Conservation (phyloP, 2,329 filamentous ascomycete genomes). For the Sclerotinia nivalis region DNA sequence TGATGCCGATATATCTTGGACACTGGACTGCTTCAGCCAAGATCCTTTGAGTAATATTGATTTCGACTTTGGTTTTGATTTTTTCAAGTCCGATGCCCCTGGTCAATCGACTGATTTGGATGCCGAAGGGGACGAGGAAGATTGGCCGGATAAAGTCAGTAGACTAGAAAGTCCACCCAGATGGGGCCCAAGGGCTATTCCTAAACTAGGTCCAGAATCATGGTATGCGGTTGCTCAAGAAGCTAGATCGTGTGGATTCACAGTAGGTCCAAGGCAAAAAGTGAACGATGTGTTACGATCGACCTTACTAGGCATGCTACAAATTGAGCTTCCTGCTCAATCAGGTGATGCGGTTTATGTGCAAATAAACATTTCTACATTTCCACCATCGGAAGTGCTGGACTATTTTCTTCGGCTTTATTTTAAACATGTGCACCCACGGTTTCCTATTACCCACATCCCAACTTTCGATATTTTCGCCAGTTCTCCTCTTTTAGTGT, state of each 20-base stretch:
- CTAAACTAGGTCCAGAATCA: slow-evolving; percentile 33
- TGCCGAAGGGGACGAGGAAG: slow-evolving; percentile 36
- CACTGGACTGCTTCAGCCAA: slow-evolving; percentile 30
- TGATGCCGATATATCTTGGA: slow-evolving; percentile 40
- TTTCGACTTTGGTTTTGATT: background rate
- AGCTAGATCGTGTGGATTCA: slow-evolving; percentile 29
- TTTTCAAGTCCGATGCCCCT: background rate
- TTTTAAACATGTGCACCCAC: slow-evolving; percentile 35
- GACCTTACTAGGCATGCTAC: slow-evolving; percentile 27
- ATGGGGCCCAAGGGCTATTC: slow-evolving; percentile 28
- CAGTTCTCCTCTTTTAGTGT: slow-evolving; percentile 33
- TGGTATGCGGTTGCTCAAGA: slow-evolving; percentile 38
- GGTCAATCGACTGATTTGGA: slow-evolving; percentile 28
- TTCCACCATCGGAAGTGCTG: slow-evolving; percentile 36
- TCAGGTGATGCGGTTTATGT: slow-evolving; percentile 14
- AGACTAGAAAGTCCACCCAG: slow-evolving; percentile 24
- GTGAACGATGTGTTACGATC: slow-evolving; percentile 31
- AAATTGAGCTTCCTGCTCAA: slow-evolving; percentile 17
- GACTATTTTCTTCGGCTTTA: slow-evolving; percentile 39
- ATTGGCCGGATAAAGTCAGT: slow-evolving; percentile 38
- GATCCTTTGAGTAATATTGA: slow-evolving; percentile 23
- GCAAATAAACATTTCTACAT: slow-evolving; percentile 34
- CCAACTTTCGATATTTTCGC: slow-evolving; percentile 38
- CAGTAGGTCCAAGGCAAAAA: slow-evolving; percentile 29
- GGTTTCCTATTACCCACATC: slow-evolving; percentile 37